Conservation (phyloP, 257 asterid genomes). For the Nicotiana attenuata region DNA sequence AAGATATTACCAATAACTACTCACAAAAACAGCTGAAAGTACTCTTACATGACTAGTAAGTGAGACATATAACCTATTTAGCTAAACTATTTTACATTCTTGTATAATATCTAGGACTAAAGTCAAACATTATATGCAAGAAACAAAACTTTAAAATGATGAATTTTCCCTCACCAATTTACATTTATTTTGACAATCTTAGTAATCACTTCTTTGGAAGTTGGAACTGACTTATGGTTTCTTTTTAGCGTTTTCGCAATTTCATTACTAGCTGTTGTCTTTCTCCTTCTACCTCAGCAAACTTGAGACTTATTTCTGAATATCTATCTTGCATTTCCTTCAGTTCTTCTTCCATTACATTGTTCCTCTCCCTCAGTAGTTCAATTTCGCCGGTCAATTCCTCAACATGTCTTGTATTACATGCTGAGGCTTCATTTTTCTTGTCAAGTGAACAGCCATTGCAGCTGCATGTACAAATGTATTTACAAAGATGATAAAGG, state of each 20-base stretch:
- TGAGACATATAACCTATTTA: background rate
- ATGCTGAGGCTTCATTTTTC: constrained; percentile 4
- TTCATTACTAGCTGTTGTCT: constrained; percentile 91
- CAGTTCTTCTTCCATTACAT: constrained; percentile 64
- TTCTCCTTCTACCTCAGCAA: constrained; percentile 99
- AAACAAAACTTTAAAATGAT: constrained; percentile 6
- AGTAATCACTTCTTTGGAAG: constrained; percentile 14
- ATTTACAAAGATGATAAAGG: background rate
- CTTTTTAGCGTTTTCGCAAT: constrained; percentile 72
- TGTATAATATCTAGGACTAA: background rate
- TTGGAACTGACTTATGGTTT: constrained; percentile 15
- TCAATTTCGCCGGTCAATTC: constrained; percentile 36
- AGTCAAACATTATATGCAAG: constrained; percentile 22
- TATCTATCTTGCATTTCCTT: constrained; percentile 97
- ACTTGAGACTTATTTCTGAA: constrained; percentile 92
- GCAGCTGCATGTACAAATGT: constrained; percentile 24
- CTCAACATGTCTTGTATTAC: constrained; percentile 14
- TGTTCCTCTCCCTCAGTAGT: constrained; percentile 53
- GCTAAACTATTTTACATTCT: constrained; percentile 5
- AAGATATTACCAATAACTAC: background rate
- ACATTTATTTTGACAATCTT: constrained; percentile 18
- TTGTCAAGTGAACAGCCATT: constrained; percentile 2
- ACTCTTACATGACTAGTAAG: background rate
- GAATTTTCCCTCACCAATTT: constrained; percentile 25
- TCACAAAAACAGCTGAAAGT: constrained; percentile 4